phyloP scores from a whole-genome alignment of 1,284 basidiomycete genomes.

The Ganoderma lucidum region DNA sequence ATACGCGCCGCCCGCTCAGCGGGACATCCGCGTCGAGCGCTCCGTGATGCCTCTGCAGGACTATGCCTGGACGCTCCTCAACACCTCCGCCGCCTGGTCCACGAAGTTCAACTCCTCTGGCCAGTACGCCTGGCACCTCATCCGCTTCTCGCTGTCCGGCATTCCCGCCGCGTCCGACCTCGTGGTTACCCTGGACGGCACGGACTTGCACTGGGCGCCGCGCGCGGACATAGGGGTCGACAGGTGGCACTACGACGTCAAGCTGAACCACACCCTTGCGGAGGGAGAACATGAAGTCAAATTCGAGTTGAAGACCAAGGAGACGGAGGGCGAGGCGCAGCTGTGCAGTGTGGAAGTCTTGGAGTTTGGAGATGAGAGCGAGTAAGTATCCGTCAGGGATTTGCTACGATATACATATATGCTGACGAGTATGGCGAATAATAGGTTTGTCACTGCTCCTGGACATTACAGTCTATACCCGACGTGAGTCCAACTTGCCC shows the following conservation, averaged over 20 bases:
- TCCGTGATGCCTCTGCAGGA: constrained; percentile 79
- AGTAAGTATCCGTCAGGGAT: constrained; percentile 52
- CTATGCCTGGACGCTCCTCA: constrained; percentile 80
- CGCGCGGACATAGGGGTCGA: constrained; percentile 65
- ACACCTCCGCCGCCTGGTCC: constrained; percentile 65
- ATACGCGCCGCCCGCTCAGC: neutral
- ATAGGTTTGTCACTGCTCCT: constrained; percentile 66
- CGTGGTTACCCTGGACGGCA: constrained; percentile 66
- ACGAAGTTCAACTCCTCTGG: constrained; percentile 72
- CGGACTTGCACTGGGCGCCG: constrained; percentile 65
- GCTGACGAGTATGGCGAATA: constrained; percentile 1
- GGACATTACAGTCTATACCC: constrained; percentile 80
- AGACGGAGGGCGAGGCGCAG: constrained; percentile 66
- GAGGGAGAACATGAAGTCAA: constrained; percentile 62
- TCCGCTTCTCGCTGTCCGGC: constrained; percentile 82
- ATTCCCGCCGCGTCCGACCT: constrained; percentile 68
- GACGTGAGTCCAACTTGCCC: constrained; percentile 55
- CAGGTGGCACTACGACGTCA: constrained; percentile 77
- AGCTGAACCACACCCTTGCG: constrained; percentile 47
- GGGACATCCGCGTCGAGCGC: constrained; percentile 62
- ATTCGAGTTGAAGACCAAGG: constrained; percentile 64
- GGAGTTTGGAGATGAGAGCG: constrained; percentile 73
- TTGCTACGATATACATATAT: neutral
- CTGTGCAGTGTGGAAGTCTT: constrained; percentile 80
- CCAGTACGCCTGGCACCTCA: constrained; percentile 65